These are phyloP conservation scores for Acanthamoeba healyi DNA, from an alignment of 208 protist genomes.

Conservation along the genomic window DNA sequence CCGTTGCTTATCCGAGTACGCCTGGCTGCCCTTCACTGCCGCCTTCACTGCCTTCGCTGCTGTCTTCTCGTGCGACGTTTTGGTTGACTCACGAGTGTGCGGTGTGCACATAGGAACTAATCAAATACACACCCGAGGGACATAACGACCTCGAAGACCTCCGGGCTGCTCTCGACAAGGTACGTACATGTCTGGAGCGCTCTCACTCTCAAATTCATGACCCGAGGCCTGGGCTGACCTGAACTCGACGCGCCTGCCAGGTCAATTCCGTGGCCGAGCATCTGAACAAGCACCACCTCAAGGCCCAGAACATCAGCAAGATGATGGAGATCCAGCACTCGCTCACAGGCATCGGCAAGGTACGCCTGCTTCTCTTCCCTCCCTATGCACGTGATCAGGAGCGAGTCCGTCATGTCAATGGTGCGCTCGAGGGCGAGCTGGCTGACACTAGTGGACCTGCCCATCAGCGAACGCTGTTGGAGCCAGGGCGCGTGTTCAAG, in stretches of 20 bases:
- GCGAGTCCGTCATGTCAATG: not conserved
- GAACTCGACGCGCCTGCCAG: not conserved
- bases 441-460: not conserved
- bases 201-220: no score
- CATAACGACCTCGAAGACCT: no score
- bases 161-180: no score
- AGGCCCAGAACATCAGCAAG: slow-evolving; percentile 44
- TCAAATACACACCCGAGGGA: not conserved
- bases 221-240: not conserved
- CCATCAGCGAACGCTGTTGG: not conserved
- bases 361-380: no score
- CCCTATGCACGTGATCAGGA: no score
- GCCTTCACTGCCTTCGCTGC: no score
- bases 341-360: slow-evolving; percentile 40
- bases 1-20: no score
- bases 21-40: no score
- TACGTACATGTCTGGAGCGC: no score
- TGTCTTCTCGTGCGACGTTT: no score
- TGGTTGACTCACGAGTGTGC: no score
- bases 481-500: slow-evolving; percentile 18
- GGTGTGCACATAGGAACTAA: not conserved
- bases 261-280: slow-evolving; percentile 37
- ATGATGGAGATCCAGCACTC: slow-evolving; percentile 65
- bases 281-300: slow-evolving; percentile 18
- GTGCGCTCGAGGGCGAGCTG: not conserved